Base-by-base conservation (phyloP, 1,139 yeast species). In the Schwanniomyces etchellsii region DNA sequence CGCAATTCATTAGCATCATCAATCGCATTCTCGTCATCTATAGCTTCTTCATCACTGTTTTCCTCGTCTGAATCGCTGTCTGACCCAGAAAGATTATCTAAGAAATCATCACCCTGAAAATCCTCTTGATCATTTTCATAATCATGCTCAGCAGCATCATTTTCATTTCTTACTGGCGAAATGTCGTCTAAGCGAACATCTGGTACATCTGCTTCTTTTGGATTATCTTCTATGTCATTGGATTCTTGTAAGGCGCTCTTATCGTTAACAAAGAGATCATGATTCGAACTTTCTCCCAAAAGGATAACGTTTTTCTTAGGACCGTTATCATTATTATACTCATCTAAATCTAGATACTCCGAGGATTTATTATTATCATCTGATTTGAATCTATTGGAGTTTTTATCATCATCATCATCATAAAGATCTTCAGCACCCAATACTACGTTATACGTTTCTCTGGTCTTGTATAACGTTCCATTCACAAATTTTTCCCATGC, bases 401-500 rank as follows among this genome's bases (percentile, higher is more conserved):
- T n/a, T 5, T 38, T 42, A 4, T 36, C 37, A 10, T 39, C 42
- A 7, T 35, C 40, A 5, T 42, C 41, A 7, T 35, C 40, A 4
- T 41, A 41, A 6, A 39, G 58, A 9, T 53, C 53, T 24, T 61
- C 66, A 3, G 67, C 61, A 1, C 74, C 74, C 21, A 67, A 47
- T 1, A 68, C 70, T 5, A 62, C 71, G 39, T 67, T 68, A 35
- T 68, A 68, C 17, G 66, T 55, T 36, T 67, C 73, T 35, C 74
- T 48, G 1, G 74, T 68, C 34, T 64, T 64, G 32, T 65, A 49
- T 24, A 68, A 47, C 5, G 63, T 51, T 10, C 65, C 71, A 33
- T 55, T 55, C 4, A 67, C 68, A 48, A 64, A 67, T 71, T 70
- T 63, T 22, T 55, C 64, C 74, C 74, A 68, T 18, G 50, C 58